Percentiles rank a stretch among this genome's conserved stretches.
These are phyloP conservation scores for Sclerotinia minor DNA, from an alignment of 2,329 filamentous ascomycete species.

Conservation along the genomic window DNA sequence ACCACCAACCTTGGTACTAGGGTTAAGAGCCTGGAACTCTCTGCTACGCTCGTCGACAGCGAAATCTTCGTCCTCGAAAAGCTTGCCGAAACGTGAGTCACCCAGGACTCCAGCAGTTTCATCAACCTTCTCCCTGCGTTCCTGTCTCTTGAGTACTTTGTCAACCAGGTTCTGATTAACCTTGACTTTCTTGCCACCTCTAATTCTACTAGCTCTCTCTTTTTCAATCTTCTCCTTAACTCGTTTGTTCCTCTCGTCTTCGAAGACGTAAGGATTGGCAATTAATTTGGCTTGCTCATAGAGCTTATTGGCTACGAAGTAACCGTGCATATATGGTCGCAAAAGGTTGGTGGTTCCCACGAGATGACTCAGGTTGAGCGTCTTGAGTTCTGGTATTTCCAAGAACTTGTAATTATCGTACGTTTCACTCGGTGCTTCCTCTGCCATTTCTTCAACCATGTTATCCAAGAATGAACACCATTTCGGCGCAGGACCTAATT, in stretches of 20 bases:
- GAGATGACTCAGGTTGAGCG: slow-evolving; percentile 82
- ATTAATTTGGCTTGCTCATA: slow-evolving; percentile 95
- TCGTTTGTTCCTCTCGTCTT: slow-evolving; percentile 86
- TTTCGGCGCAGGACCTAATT: slow-evolving; percentile 86
- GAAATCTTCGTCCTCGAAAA: slow-evolving; percentile 95
- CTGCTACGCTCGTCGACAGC: slow-evolving; percentile 83
- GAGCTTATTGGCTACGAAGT: slow-evolving; percentile 91
- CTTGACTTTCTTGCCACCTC: slow-evolving; percentile 95
- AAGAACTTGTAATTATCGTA: slow-evolving; percentile 99
- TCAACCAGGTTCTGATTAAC: slow-evolving; percentile 84
- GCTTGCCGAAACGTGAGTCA: slow-evolving; percentile 80
- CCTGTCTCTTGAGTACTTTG: slow-evolving; percentile 67
- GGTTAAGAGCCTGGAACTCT: slow-evolving; percentile 87
- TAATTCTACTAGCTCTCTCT: slow-evolving; percentile 90
- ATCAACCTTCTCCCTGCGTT: slow-evolving; percentile 59
- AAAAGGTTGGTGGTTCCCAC: slow-evolving; percentile 87
- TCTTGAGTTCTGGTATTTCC: slow-evolving; percentile 80
- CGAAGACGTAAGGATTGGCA: slow-evolving; percentile 89
- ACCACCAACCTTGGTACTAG: slow-evolving; percentile 61
- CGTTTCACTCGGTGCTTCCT: slow-evolving; percentile 73
- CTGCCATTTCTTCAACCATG: slow-evolving; percentile 97
- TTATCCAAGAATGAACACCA: slow-evolving; percentile 98
- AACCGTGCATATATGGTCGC: slow-evolving; percentile 97
- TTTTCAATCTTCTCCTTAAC: slow-evolving; percentile 96
- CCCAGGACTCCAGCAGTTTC: slow-evolving; percentile 67